A percentile compares a stretch with the other conserved stretches of the same genome.
These are phyloP conservation scores for Vararia minispora DNA, from an alignment of 768 basidiomycete species.

Conservation along the genomic window DNA sequence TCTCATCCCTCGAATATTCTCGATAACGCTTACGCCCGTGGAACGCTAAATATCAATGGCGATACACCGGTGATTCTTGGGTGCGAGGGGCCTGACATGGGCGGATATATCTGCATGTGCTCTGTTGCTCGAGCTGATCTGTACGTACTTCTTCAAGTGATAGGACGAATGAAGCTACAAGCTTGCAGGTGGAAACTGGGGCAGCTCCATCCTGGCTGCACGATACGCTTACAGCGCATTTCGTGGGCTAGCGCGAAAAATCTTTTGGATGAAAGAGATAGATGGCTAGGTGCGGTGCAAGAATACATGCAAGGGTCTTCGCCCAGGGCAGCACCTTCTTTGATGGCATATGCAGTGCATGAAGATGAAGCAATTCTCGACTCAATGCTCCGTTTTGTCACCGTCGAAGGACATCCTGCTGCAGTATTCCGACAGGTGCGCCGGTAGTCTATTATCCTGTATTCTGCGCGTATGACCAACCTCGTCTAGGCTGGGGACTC, in stretches of 20 bases:
- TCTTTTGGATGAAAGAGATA: conserved; percentile 15
- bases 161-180: not conserved
- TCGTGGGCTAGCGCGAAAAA: conserved; percentile 29
- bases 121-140: conserved; percentile 40
- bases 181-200: conserved; percentile 53
- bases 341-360: no score
- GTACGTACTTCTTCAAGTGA: conserved; percentile 21
- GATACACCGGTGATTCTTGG: conserved; percentile 60
- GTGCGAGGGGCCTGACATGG: conserved; percentile 53
- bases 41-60: conserved; percentile 52
- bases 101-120: conserved; percentile 48
- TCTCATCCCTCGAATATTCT: conserved; percentile 60
- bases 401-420: conserved; percentile 15
- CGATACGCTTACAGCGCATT: conserved; percentile 40
- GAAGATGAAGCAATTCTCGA: no score
- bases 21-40: conserved; percentile 46
- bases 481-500: conserved; percentile 47
- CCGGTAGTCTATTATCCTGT: not conserved
- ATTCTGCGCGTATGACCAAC: not conserved
- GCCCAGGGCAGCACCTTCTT: no score
- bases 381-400: conserved; percentile 4
- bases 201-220: conserved; percentile 47
- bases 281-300: conserved; percentile 22
- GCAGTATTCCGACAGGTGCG: conserved; percentile 47
- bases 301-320: no score